Evolutionary conservation across 257 asterid species (phyloP), one percentile per base, ranked within the genome.

Genomic region (Gentiana macrophylla): DNA sequence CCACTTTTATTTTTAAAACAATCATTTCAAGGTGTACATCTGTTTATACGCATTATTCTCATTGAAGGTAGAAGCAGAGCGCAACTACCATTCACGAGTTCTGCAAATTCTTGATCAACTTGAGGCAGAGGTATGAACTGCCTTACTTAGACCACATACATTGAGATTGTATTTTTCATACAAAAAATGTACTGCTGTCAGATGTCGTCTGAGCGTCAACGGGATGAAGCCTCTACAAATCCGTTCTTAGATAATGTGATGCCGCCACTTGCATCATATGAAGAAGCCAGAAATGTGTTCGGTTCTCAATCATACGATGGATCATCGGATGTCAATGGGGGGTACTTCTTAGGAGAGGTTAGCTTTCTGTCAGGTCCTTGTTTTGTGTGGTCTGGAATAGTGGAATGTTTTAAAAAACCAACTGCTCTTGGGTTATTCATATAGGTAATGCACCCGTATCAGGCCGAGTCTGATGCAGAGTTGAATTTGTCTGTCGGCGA

Each of bases 281-380:
- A 61, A 34, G 76, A 72, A 52, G 71, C 49, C 13, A 81, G 74
- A 35, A 62, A 63, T 53, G 62, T 63, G 46, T 67, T 55, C 61
- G 64, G 74, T 56, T 64, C 77, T 64, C 69, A 76, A 52, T 46
- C 76, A 32, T 59, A 65, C 56, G 70, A 60, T 12, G 79, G 76
- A 12, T 67, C 72, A 48, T 60, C 52, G n/a, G 85, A 79, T 70
- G 84, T 75, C 70, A 67, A 35, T 49, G 24, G 24, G 24, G 24
- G 74, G 15, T 86, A 80, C 77, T 80, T 77, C 77, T 66, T 83
- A 57, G 95, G 86, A 60, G 95, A 83, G 90, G 95, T 86, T 43
- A 62, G 36, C 35, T 46, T 52, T 35, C 9, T 36, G 33, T 46
- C 37, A 6, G 10, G 46, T 71, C 35, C 24, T 55, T 12, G n/a